These are phyloP conservation scores for Xylaria grammica DNA, from an alignment of 495 filamentous ascomycete genomes.

Conservation along the genomic window DNA sequence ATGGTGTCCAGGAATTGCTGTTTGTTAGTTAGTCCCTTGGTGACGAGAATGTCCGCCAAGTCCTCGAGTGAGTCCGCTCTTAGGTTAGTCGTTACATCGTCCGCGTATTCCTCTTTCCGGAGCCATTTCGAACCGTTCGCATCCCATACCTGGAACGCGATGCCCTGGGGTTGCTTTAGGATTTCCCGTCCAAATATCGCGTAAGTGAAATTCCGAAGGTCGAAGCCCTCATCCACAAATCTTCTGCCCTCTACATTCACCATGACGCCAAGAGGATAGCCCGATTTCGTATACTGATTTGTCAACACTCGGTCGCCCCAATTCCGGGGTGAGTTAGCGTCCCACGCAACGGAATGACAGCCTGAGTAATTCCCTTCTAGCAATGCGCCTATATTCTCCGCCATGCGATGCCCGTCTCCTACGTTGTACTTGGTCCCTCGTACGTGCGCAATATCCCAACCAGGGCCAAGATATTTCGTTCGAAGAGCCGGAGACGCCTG, in stretches of 20 bases:
- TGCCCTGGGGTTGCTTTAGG: conserved; percentile 56
- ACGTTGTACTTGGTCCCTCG: conserved; percentile 67
- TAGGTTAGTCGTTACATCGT: conserved; percentile 58
- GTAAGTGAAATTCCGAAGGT: conserved; percentile 69
- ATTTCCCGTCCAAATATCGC: conserved; percentile 64
- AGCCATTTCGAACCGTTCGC: conserved; percentile 51
- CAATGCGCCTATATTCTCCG: conserved; percentile 55
- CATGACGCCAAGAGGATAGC: conserved; percentile 69
- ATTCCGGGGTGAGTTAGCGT: conserved; percentile 58
- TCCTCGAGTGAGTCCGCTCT: conserved; percentile 54
- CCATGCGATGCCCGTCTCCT: conserved; percentile 57
- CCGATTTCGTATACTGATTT: conserved; percentile 70
- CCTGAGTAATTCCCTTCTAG: conserved; percentile 63
- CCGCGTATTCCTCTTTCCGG: conserved; percentile 61
- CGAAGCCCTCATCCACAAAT: conserved; percentile 68
- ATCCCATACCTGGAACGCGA: conserved; percentile 70
- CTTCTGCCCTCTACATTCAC: conserved; percentile 60
- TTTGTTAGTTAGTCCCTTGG: conserved; percentile 48
- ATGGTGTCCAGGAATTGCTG: conserved; percentile 54
- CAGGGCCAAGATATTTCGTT: conserved; percentile 62
- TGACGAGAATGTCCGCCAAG: conserved; percentile 53
- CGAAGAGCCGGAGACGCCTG: conserved; percentile 61
- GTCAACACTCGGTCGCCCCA: conserved; percentile 58
- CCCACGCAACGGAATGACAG: conserved; percentile 67
- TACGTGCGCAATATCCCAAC: conserved; percentile 65